Conservation (phyloP, 2,329 filamentous ascomycete species). For the Rhexocercosporidium sp. region DNA sequence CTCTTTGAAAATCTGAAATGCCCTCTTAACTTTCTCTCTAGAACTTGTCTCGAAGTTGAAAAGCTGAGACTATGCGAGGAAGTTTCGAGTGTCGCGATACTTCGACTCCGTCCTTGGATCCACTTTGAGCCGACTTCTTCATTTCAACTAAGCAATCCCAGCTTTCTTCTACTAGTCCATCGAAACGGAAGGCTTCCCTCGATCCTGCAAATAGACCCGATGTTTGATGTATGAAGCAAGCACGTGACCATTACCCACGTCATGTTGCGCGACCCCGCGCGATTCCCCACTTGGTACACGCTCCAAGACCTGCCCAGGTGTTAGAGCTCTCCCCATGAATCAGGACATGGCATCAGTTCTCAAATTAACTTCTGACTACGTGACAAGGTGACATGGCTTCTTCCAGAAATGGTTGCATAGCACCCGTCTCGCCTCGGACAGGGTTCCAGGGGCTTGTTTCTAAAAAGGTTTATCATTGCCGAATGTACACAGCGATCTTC, state of each 20-base stretch:
- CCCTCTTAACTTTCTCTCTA: too few species aligned
- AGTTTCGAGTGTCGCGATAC: too few species aligned
- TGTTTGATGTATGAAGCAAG: too few species aligned
- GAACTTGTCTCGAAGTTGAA: too few species aligned
- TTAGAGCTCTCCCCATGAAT: constrained; percentile 5
- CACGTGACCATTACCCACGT: background rate
- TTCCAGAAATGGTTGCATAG: constrained; percentile 5
- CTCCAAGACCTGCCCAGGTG: background rate
- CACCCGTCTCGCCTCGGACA: background rate
- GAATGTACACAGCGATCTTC: constrained; percentile 15
- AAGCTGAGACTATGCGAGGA: too few species aligned
- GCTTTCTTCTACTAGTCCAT: too few species aligned
- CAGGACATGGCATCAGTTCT: constrained; percentile 4
- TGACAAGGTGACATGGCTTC: constrained; percentile 13
- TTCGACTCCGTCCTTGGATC: too few species aligned
- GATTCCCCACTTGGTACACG: background rate
- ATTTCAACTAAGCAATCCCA: too few species aligned
- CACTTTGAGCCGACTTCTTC: too few species aligned
- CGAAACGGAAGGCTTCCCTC: background rate
- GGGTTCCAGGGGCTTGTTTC: constrained; percentile 15
- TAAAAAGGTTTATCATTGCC: constrained; percentile 21
- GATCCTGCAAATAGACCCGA: background rate
- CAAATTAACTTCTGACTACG: background rate
- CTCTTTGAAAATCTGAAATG: too few species aligned
- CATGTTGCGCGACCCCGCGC: background rate